Evolutionary conservation across 176 grass and related monocot genomes (phyloP).

Genomic region (Oryza nivara): DNA sequence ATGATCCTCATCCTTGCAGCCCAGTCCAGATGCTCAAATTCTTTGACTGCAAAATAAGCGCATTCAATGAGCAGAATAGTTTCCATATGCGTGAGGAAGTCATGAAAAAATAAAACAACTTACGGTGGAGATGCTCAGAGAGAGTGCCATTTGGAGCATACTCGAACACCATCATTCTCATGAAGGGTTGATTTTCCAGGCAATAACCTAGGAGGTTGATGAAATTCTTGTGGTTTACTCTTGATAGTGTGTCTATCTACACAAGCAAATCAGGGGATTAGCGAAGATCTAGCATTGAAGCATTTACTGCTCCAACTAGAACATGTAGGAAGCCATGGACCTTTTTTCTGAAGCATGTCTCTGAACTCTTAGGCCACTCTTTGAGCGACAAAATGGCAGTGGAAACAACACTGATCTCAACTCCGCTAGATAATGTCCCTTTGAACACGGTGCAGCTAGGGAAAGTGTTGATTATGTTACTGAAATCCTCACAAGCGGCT

Average conservation of each 20-base stretch:
- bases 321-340: slow-evolving; percentile 51
- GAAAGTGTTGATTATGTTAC: slow-evolving; percentile 81
- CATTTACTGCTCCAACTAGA: slow-evolving; percentile 7
- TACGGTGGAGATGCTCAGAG: slow-evolving; percentile 86
- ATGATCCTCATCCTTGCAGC: slow-evolving; percentile 89
- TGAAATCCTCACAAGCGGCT: slow-evolving; percentile 90
- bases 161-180: slow-evolving; percentile 95
- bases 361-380: slow-evolving; percentile 77
- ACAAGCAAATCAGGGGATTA: slow-evolving; percentile 39
- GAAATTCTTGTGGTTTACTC: slow-evolving; percentile 95
- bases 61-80: slow-evolving; percentile 22
- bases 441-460: slow-evolving; percentile 82
- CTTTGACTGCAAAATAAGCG: slow-evolving; percentile 67
- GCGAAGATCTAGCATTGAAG: slow-evolving; percentile 38
- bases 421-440: slow-evolving; percentile 80
- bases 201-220: slow-evolving; percentile 89
- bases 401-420: slow-evolving; percentile 80
- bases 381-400: slow-evolving; percentile 62
- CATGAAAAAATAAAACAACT: slow-evolving; percentile 41
- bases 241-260: slow-evolving; percentile 84
- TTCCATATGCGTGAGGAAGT: background rate
- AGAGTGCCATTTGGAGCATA: slow-evolving; percentile 87
- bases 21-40: slow-evolving; percentile 86
- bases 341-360: slow-evolving; percentile 77
- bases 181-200: slow-evolving; percentile 83